Base-by-base conservation (phyloP, 2,329 filamentous ascomycete genomes). In the Fusarium paranaense region DNA sequence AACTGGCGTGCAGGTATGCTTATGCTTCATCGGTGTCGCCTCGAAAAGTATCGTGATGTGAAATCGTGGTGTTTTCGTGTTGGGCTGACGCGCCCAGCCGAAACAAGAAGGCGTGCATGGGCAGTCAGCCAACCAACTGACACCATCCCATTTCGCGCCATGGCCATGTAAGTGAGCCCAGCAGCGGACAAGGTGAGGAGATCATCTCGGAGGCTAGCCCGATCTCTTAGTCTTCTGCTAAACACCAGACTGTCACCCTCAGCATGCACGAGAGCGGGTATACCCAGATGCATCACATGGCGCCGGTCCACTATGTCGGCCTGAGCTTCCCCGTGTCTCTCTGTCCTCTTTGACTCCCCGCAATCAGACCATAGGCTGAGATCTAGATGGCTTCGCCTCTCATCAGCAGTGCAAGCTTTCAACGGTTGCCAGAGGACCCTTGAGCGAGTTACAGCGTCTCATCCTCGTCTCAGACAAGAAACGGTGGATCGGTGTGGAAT, bases 211-310 rank as follows among this genome's bases (percentile, higher is more conserved):
- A 54, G 64, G 33, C 72, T 72, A 73, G 62, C 58, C 66, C 56
- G 42, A 72, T 72, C 65, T 74, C 65, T 63, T 63, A 63, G 52
- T 63, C 62, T 69, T 66, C 38, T 22, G n/a, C 25, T 42, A 69
- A 73, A 66, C 57, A 37, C 72, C 62, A 42, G 25, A 56, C 22
- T 30, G 59, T 58, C 38, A 47, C 56, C 40, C 60, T 58, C 47
- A 52, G 52, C 60, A 68, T 76, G 71, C 76, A 78, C 27, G 30
- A 75, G 30, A 69, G 73, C 73, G 76, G 76, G 62, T 69, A 68
- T 74, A 73, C 64, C 71, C 71, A 70, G 73, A 73, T 71, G 69
- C 71, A 64, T 71, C 71, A 69, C 66, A 69, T 47, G 42, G 64
- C 45, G 72, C 62, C 35, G 33, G 20, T 60, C 69, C 71, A 71